Evolutionary conservation across 1,139 yeast species (phyloP), one percentile per base, ranked within the genome.

Genomic region (Blastobotrys indianensis): DNA sequence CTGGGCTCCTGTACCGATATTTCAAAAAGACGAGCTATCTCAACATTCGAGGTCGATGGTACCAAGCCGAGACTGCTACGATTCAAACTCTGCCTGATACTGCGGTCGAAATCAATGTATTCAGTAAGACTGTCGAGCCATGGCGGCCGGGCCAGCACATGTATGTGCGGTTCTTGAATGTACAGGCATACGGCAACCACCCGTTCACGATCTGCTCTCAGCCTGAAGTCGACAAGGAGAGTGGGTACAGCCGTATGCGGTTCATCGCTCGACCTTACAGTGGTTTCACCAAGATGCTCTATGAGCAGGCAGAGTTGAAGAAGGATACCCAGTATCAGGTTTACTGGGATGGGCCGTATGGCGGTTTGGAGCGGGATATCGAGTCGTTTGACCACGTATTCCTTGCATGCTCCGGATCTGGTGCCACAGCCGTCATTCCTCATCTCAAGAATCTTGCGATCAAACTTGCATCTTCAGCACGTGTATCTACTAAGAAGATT

Each of bases 91-190:
- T 69, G 28, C 63, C 62, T 12, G 65, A 65, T 33, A 63, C 62
- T 11, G 67, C 70, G 2, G 74, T 70, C 49, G 74, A 76, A 57
- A 61, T 79, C 2, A 48, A 63, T 4, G 65, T 80, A 15, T 63
- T 63, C 17, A 70, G 73, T 46, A 57, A 63, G 9, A 61, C 65
- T 11, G 45, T 53, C 20, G 60, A 73, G 37, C 56, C 57, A 13
- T 79, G 85, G 84, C 55, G 47, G 30, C 80, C 85, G 1, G 85
- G 85, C 20, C 84, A 80, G 54, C 85, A 80, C 60, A 66, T 79
- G 15, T 78, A 68, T 56, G 64, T 80, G 30, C 67, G 82, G 52
- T 72, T 77, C 52, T 64, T 67, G 3, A 76, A 75, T 0, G 57
- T 70, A 8, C 69, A 74, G 50, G 66, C 68, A 3, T 58, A 78